Evolutionary conservation across 2,329 filamentous ascomycete species (phyloP), one percentile per base, ranked within the genome.

Genomic region (Fusarium chaquense): DNA sequence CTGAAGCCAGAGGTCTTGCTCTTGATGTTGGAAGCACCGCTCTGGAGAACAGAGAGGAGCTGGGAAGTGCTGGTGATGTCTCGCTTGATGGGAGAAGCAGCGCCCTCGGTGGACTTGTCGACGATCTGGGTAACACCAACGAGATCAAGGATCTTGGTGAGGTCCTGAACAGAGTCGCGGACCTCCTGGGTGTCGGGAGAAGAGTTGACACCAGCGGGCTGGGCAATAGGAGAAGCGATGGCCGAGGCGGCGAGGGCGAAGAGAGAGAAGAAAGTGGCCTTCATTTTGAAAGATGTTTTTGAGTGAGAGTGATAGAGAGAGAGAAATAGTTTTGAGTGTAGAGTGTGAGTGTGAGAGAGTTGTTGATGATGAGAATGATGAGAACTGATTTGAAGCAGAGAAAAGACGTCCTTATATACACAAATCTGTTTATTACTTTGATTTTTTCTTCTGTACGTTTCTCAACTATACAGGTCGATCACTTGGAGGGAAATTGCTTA

Each of bases 211-310:
- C 16, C 38, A 11, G 40, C 40, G 15, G 20, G 40, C 20, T 43
- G 20, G 40, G 22, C 40, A 43, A 43, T 22, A 7, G 73, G 73
- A 22, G 70, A 69, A 24, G 71, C 73, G 28, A 74, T 56, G 56
- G 58, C 73, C 22, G 73, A 57, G 35, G 62, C 28, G 45, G 71
- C 71, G 52, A 75, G 59, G 20, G 73, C 49, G 54, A 75, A 67
- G 49, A 75, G 22, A 24, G 73, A 67, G 62, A 75, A 66, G 65
- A 75, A 64, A 61, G 71, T 38, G 35, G 63, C 56, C 73, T 75
- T 75, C 73, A 75, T 75, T 62, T 58, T 74, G 69, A 62, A 62
- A 33, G 12, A 18, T 18, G 50, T 36, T 41, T 10, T 18, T 41
- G 18, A 9, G 28, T 28, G 28, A 28, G 28, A 28, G 28, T 28